These are phyloP conservation scores for Neopestalotiopsis rosae DNA, from an alignment of 2,329 filamentous ascomycete genomes.

Conservation along the genomic window DNA sequence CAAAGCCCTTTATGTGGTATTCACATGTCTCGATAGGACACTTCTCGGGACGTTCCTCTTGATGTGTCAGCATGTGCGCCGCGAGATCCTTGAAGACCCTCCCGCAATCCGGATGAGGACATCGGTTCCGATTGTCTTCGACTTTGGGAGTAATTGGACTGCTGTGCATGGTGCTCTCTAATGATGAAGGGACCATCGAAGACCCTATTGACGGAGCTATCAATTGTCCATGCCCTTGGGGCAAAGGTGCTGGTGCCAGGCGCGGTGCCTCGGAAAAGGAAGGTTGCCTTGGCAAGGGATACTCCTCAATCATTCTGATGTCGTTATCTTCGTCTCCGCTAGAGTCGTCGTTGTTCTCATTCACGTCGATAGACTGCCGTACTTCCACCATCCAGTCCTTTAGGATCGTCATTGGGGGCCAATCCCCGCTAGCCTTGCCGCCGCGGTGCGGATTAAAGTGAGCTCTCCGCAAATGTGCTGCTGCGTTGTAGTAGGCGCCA, in stretches of 20 bases:
- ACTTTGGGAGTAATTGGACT: slow-evolving; percentile 37
- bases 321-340: slow-evolving; percentile 59
- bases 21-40: slow-evolving; percentile 92
- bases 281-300: slow-evolving; percentile 41
- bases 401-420: slow-evolving; percentile 61
- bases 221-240: slow-evolving; percentile 35
- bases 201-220: slow-evolving; percentile 39
- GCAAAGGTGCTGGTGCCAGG: slow-evolving; percentile 36
- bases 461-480: slow-evolving; percentile 61
- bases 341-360: slow-evolving; percentile 49
- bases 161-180: slow-evolving; percentile 39
- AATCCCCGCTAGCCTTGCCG: slow-evolving; percentile 63
- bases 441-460: slow-evolving; percentile 62
- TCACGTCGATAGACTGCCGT: slow-evolving; percentile 51
- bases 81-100: slow-evolving; percentile 89
- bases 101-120: slow-evolving; percentile 84
- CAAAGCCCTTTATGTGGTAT: slow-evolving; percentile 91
- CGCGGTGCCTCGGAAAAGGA: slow-evolving; percentile 38
- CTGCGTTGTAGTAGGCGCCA: slow-evolving; percentile 64
- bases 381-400: slow-evolving; percentile 68
- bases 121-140: slow-evolving; percentile 54
- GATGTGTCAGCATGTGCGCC: slow-evolving; percentile 93
- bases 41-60: slow-evolving; percentile 89
- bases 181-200: slow-evolving; percentile 36
- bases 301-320: slow-evolving; percentile 53